Percentiles rank a stretch among this genome's conserved stretches.
These are phyloP conservation scores for Clitoria ternatea DNA, from an alignment of 306 rosid species.

Conservation along the genomic window DNA sequence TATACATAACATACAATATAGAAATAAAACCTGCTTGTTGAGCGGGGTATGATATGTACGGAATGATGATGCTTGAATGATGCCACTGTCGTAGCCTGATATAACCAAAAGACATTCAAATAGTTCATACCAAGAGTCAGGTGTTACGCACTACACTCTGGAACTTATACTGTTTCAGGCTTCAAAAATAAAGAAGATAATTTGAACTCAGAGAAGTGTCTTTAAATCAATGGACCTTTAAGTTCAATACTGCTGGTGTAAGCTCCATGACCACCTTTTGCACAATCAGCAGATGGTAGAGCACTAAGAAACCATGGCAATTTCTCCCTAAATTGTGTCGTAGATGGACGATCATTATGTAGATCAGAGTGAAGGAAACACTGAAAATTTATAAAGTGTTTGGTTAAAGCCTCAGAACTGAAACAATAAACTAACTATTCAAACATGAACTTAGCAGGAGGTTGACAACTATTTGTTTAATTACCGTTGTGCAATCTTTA, in stretches of 20 bases:
- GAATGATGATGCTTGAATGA: slow-evolving; percentile 87
- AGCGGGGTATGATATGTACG: slow-evolving; percentile 97
- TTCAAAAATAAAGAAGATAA: slow-evolving; percentile 3
- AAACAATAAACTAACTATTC: neutral
- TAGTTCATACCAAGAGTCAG: slow-evolving; percentile 13
- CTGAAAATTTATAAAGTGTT: slow-evolving; percentile 44
- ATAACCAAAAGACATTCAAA: slow-evolving; percentile 18
- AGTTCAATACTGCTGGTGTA: slow-evolving; percentile 92
- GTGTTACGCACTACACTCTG: neutral
- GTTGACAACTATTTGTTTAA: slow-evolving; percentile 12
- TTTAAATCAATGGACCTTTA: slow-evolving; percentile 54
- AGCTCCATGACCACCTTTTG: slow-evolving; percentile 99
- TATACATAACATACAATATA: slow-evolving; percentile 7
- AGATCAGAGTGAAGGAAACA: slow-evolving; percentile 87
- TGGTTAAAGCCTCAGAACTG: slow-evolving; percentile 28
- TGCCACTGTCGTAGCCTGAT: slow-evolving; percentile 69
- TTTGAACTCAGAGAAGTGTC: neutral
- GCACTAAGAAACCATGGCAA: slow-evolving; percentile 94
- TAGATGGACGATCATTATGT: slow-evolving; percentile 71
- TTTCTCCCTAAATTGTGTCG: slow-evolving; percentile 76
- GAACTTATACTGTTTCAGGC: slow-evolving; percentile 10
- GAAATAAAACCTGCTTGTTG: slow-evolving; percentile 80
- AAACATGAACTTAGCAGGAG: neutral
- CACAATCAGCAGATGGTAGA: slow-evolving; percentile 97
- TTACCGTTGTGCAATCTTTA: slow-evolving; percentile 97